phyloP scores from a whole-genome alignment of 2,329 filamentous ascomycete species.

The Colletotrichum magnum region DNA sequence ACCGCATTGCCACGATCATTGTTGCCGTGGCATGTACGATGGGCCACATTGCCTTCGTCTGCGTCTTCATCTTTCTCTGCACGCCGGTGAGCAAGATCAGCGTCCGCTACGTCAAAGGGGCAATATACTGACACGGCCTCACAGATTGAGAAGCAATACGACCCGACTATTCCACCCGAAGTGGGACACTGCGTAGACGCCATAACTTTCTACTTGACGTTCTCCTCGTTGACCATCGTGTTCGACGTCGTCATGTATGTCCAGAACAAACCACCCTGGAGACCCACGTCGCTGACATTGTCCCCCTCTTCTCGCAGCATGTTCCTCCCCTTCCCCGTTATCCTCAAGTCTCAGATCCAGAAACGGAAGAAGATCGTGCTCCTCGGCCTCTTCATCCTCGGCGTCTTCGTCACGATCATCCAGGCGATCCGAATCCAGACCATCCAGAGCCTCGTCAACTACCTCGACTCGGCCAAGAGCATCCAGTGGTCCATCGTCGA shows the following conservation, averaged over 20 bases:
- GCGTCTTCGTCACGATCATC: constrained; percentile 65
- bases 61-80: constrained; percentile 54
- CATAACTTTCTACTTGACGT: constrained; percentile 59
- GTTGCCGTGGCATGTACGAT: constrained; percentile 51
- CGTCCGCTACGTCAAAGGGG: too few relatives aligned
- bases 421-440: constrained; percentile 66
- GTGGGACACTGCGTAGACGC: constrained; percentile 54
- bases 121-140: background rate
- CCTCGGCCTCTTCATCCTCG: constrained; percentile 60
- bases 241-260: constrained; percentile 58
- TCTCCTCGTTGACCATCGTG: constrained; percentile 56
- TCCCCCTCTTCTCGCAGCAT: constrained; percentile 47
- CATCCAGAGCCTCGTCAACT: constrained; percentile 59
- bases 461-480: constrained; percentile 58
- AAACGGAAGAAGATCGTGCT: constrained; percentile 58
- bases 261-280: background rate
- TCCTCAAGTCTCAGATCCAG: constrained; percentile 54
- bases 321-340: constrained; percentile 57
- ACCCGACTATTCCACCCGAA: constrained; percentile 48
- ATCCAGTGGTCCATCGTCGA: constrained; percentile 64
- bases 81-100: constrained; percentile 45
- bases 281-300: background rate
- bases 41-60: constrained; percentile 56
- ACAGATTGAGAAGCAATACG: constrained; percentile 56
- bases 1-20: constrained; percentile 50